These are phyloP conservation scores for Fusarium sp. DNA, from an alignment of 2,329 filamentous ascomycete genomes.

Conservation along the genomic window DNA sequence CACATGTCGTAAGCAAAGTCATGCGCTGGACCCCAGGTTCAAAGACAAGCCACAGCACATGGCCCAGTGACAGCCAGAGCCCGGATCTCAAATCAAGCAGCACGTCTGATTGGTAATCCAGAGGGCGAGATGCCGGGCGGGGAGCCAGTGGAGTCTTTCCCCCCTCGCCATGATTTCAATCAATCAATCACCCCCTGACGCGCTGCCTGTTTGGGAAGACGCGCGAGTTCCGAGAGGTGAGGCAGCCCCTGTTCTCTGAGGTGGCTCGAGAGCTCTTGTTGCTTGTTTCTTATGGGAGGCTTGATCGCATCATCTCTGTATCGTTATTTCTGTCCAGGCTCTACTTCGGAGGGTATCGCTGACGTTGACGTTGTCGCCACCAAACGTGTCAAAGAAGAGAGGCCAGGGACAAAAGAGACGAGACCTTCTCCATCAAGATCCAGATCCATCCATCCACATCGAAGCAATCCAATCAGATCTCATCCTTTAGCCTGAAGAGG, in stretches of 20 bases:
- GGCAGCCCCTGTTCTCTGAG: constrained; percentile 7
- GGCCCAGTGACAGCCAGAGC: constrained; percentile 25
- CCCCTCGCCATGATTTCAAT: not conserved
- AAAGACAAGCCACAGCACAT: constrained; percentile 7
- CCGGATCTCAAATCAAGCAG: not conserved
- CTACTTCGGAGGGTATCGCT: not conserved
- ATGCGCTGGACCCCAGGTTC: constrained; percentile 17
- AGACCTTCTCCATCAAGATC: constrained; percentile 27
- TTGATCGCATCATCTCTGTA: not conserved
- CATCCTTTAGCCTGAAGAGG: constrained; percentile 24
- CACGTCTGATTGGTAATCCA: constrained; percentile 24
- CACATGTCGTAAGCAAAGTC: not conserved
- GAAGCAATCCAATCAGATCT: constrained; percentile 27
- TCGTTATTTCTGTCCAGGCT: not conserved
- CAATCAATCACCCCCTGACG: constrained; percentile 32
- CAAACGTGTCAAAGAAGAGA: constrained; percentile 1
- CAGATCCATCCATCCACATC: constrained; percentile 24
- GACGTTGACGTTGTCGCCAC: constrained; percentile 19
- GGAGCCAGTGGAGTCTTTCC: not conserved
- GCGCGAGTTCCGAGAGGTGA: constrained; percentile 18
- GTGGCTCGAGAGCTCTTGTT: not conserved
- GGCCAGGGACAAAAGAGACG: constrained; percentile 12
- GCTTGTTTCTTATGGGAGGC: not conserved
- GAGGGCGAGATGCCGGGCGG: not conserved
- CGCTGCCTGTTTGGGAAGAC: constrained; percentile 34